These are phyloP conservation scores for Oryza glumipatula DNA, from an alignment of 176 grass and related monocot species.

Conservation along the genomic window DNA sequence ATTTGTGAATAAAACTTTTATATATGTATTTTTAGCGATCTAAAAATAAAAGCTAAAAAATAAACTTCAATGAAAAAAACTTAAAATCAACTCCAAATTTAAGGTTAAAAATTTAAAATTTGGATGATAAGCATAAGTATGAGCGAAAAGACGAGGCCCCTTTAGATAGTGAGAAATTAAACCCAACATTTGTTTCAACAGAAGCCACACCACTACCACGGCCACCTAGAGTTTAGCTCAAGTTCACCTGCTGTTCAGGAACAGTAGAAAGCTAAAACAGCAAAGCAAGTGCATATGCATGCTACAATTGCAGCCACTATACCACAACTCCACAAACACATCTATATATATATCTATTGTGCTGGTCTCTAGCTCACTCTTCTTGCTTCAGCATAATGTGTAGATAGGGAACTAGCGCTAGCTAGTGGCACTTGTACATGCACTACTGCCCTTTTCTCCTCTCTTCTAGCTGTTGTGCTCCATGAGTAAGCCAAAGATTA, in stretches of 20 bases:
- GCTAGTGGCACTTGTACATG: neutral
- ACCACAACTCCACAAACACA: neutral
- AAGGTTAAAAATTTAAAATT: too few relatives aligned
- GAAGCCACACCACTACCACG: neutral
- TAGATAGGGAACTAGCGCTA: neutral
- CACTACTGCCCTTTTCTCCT: neutral
- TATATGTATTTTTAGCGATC: too few relatives aligned
- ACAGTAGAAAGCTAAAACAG: conserved; percentile 9
- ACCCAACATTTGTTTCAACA: neutral
- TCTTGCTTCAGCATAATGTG: neutral
- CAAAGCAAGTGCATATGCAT: neutral
- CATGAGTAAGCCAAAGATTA: neutral
- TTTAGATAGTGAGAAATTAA: too few relatives aligned
- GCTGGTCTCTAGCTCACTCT: neutral
- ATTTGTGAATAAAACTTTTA: too few relatives aligned
- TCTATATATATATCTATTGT: neutral
- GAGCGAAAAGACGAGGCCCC: too few relatives aligned
- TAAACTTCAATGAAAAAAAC: too few relatives aligned
- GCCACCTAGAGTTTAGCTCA: neutral
- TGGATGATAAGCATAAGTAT: too few relatives aligned
- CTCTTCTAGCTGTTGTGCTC: neutral
- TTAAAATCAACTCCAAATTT: too few relatives aligned
- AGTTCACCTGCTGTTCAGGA: conserved; percentile 17
- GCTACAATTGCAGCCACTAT: neutral
- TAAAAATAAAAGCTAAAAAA: too few relatives aligned